phyloP scores from a whole-genome alignment of 768 basidiomycete genomes.

The Cyathus striatus region DNA sequence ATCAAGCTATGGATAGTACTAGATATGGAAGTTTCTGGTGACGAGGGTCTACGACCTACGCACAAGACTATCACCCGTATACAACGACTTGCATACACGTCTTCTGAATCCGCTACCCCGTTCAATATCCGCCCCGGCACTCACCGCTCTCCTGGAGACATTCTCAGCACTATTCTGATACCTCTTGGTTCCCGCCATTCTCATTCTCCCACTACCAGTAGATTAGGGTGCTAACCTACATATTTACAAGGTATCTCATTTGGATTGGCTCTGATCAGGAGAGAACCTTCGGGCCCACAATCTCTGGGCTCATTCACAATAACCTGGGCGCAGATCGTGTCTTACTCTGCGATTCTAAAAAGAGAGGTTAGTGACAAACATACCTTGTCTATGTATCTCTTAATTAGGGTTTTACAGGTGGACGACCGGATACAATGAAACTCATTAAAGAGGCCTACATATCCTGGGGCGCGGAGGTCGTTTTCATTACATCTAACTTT shows the following conservation, averaged over 20 bases:
- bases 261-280: slow-evolving; percentile 86
- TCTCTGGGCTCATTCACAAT: slow-evolving; percentile 62
- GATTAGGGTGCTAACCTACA: slow-evolving; percentile 3
- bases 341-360: too few species aligned
- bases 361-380: slow-evolving; percentile 38
- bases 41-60: slow-evolving; percentile 82
- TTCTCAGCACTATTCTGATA: slow-evolving; percentile 68
- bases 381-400: neutral
- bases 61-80: slow-evolving; percentile 64
- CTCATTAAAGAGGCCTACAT: slow-evolving; percentile 66
- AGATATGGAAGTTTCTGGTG: slow-evolving; percentile 54
- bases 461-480: too few species aligned
- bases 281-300: too few species aligned
- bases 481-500: slow-evolving; percentile 79
- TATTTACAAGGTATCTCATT: slow-evolving; percentile 58
- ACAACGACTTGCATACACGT: slow-evolving; percentile 45
- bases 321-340: slow-evolving; percentile 70
- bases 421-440: too few species aligned
- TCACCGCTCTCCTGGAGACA: slow-evolving; percentile 63
- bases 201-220: slow-evolving; percentile 36
- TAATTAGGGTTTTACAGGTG: slow-evolving; percentile 18
- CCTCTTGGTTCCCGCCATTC: slow-evolving; percentile 61
- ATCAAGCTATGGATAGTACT: slow-evolving; percentile 58
- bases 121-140: slow-evolving; percentile 51
- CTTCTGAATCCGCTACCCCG: slow-evolving; percentile 55